Evolutionary conservation across 345 rosid genomes (phyloP), one percentile per base, ranked within the genome.

Genomic region (Reutealis trisperma): DNA sequence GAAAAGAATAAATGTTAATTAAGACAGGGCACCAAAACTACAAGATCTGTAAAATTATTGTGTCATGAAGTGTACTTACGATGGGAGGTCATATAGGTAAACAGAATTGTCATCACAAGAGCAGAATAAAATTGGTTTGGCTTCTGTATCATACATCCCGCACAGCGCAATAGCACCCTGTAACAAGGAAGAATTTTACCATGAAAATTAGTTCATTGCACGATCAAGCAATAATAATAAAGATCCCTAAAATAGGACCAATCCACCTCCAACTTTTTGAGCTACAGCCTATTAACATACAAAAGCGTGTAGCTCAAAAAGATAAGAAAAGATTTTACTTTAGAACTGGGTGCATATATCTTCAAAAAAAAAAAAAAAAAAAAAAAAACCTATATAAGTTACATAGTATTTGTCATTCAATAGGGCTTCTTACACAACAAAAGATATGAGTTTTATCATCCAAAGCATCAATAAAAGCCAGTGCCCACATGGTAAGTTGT

Each of bases 41-140:
- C 15, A 15, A 75, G 21, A 2, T 7, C 0, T 19, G 57, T 30
- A 9, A 2, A 7, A 12, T 19, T 42, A 21, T 4, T 55, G 57
- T 21, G 16, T 37, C 21, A 52, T 13, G 2, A 19, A 8, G 42
- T 18, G 25, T 51, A 73, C 77, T 73, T 19, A 79, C 77, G 69
- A 67, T 15, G 73, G 79, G 0, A 75, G 64, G 65, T 75, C 72
- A 12, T 66, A 75, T 8, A 65, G 72, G 22, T 30, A 63, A 54
- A 80, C 70, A 14, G 63, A 41, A 54, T 52, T 66, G 72, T 76
- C 83, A 59, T 59, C 71, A n/a, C 76, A 72, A 8, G 83, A 76
- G 59, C 83, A 80, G 5, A 72, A 57, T 73, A 80, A 59, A 11
- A 80, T 41, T 47, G 83, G 83, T 13, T 76, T 80, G 27, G 52